Percentiles rank a stretch among this genome's conserved stretches.
phyloP scores from a whole-genome alignment of 176 grass and related monocot species.

The Eremochloa ophiuroides region DNA sequence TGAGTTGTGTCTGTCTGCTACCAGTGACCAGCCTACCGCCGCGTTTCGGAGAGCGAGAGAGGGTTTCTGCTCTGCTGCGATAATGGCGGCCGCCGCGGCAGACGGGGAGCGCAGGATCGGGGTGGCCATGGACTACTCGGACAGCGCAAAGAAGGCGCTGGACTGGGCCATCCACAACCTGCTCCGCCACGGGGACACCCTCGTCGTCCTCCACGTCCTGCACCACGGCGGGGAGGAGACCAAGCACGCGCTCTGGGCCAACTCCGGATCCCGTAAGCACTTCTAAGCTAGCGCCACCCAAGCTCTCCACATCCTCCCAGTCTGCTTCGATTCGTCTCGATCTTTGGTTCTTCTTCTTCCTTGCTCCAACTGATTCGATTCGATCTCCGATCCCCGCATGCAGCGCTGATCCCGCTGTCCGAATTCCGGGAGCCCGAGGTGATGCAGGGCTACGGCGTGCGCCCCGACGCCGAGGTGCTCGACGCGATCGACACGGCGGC shows the following conservation, averaged over 20 bases:
- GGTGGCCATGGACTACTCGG: slow-evolving; percentile 78
- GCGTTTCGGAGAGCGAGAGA: too few species aligned
- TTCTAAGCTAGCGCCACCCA: too few species aligned
- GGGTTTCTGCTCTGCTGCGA: not conserved
- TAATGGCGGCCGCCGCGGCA: slow-evolving; percentile 19
- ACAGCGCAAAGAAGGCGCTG: slow-evolving; percentile 67
- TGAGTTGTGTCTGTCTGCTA: not conserved
- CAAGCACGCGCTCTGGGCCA: slow-evolving; percentile 58
- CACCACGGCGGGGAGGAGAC: slow-evolving; percentile 32
- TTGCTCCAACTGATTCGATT: not conserved
- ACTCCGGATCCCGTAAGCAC: slow-evolving; percentile 71
- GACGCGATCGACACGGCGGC: slow-evolving; percentile 76
- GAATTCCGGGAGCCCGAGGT: slow-evolving; percentile 64
- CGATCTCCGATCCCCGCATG: too few species aligned
- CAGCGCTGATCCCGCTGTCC: slow-evolving; percentile 77
- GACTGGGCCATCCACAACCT: slow-evolving; percentile 62
- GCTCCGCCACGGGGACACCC: slow-evolving; percentile 51
- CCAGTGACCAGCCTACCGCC: too few species aligned
- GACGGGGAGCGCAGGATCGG: slow-evolving; percentile 55
- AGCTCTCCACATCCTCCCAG: too few species aligned
- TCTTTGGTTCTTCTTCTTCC: not conserved
- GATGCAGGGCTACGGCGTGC: slow-evolving; percentile 63
- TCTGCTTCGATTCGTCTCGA: too few species aligned
- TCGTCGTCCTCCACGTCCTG: slow-evolving; percentile 59
- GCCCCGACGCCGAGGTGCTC: slow-evolving; percentile 64